These are phyloP conservation scores for Begonia loranthoides DNA, from an alignment of 306 rosid genomes.

Conservation along the genomic window DNA sequence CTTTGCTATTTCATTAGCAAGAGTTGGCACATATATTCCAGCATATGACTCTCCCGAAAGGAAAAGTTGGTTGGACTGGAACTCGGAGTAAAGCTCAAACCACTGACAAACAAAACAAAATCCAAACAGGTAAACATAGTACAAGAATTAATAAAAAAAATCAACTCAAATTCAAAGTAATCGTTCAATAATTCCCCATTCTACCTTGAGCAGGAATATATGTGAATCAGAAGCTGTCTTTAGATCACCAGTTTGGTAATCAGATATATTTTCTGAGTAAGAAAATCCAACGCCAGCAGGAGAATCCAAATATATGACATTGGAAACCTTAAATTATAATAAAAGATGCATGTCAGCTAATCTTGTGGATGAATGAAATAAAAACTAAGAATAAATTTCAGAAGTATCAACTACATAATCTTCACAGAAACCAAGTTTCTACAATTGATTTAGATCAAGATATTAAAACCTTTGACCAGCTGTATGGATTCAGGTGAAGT, in stretches of 20 bases:
- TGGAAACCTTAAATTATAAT: slow-evolving; percentile 57
- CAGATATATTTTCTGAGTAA: slow-evolving; percentile 52
- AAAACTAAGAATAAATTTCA: no score
- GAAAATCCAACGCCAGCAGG: slow-evolving; percentile 95
- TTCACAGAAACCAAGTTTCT: background rate
- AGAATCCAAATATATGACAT: slow-evolving; percentile 78
- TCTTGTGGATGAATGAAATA: background rate
- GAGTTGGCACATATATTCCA: slow-evolving; percentile 90
- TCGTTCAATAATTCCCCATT: slow-evolving; percentile 4
- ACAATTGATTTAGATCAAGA: slow-evolving; percentile 3
- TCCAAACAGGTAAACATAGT: background rate
- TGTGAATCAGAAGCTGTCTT: slow-evolving; percentile 78
- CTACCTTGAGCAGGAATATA: slow-evolving; percentile 77
- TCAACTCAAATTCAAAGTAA: slow-evolving; percentile 1
- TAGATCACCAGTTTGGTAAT: slow-evolving; percentile 61
- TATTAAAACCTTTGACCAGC: slow-evolving; percentile 78
- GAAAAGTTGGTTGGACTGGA: slow-evolving; percentile 54
- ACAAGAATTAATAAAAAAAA: slow-evolving; percentile 12
- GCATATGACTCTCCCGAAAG: slow-evolving; percentile 90
- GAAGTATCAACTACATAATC: slow-evolving; percentile 2
- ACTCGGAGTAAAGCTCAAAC: slow-evolving; percentile 72
- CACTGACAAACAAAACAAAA: slow-evolving; percentile 34
- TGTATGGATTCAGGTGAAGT: slow-evolving; percentile 74
- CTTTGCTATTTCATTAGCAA: slow-evolving; percentile 50
- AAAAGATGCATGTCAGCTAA: slow-evolving; percentile 5